Conservation (phyloP, 1,284 basidiomycete genomes). For the Pseudozyma hubeiensis region DNA sequence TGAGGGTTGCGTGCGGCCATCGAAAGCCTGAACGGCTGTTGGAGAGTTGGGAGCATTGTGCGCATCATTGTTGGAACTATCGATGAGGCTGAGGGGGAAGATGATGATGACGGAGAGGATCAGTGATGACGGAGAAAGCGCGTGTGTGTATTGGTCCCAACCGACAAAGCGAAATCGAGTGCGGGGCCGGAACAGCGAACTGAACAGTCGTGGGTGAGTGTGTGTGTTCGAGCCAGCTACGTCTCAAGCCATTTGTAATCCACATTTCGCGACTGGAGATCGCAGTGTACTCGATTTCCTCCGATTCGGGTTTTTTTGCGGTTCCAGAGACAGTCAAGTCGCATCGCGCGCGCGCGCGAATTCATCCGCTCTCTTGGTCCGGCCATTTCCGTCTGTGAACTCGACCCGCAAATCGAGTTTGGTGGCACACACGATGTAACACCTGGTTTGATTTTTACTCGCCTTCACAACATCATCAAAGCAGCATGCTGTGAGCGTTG, state of each 20-base stretch:
- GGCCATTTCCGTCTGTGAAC: constrained; percentile 35
- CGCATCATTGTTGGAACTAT: constrained; percentile 25
- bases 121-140: not conserved
- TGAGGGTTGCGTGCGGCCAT: constrained; percentile 53
- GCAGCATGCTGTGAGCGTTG: not conserved
- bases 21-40: constrained; percentile 55
- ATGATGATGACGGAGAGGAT: not conserved
- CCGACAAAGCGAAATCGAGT: not conserved
- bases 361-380: constrained; percentile 14
- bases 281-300: constrained; percentile 12
- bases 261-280: not conserved
- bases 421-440: constrained; percentile 12
- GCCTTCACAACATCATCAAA: no score
- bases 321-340: no score
- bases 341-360: constrained; percentile 12
- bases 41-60: constrained; percentile 40
- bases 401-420: not conserved
- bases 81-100: not conserved
- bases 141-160: not conserved
- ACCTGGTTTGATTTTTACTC: not conserved
- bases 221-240: constrained; percentile 9
- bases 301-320: constrained; percentile 11
- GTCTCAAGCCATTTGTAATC: constrained; percentile 24
- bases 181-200: constrained; percentile 12
- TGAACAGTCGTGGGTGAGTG: not conserved